A percentile compares a stretch with the other conserved stretches of the same genome.
phyloP scores from a whole-genome alignment of 2,329 filamentous ascomycete species.

The Penicillium sp. region DNA sequence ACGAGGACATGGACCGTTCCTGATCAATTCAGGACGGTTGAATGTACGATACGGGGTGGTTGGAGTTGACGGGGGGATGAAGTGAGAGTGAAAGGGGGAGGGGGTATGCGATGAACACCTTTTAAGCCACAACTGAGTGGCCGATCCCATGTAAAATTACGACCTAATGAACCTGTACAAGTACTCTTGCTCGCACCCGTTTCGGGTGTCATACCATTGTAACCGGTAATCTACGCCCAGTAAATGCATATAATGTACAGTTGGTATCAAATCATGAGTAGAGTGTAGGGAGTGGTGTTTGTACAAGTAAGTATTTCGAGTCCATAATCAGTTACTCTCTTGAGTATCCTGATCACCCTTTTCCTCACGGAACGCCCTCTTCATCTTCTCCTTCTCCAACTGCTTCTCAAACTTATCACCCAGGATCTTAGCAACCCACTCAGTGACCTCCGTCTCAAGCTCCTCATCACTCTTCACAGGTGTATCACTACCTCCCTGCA shows the following conservation, averaged over 20 bases:
- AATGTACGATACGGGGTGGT: slow-evolving; percentile 14
- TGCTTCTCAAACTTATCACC: slow-evolving; percentile 50
- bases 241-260: slow-evolving; percentile 21
- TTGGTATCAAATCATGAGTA: slow-evolving; percentile 24
- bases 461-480: slow-evolving; percentile 48
- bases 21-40: background rate
- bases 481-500: slow-evolving; percentile 59
- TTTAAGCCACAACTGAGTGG: background rate
- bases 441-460: slow-evolving; percentile 55
- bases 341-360: slow-evolving; percentile 11
- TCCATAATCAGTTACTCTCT: background rate
- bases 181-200: background rate
- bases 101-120: background rate
- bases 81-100: background rate
- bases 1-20: slow-evolving; percentile 42
- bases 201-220: slow-evolving; percentile 9
- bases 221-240: slow-evolving; percentile 11
- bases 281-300: slow-evolving; percentile 16
- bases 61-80: background rate
- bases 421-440: slow-evolving; percentile 52
- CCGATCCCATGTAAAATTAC: background rate
- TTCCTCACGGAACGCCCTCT: slow-evolving; percentile 19
- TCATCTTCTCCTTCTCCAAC: slow-evolving; percentile 36
- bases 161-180: background rate
- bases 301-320: background rate